Evolutionary conservation across 148 eudicot genomes (phyloP), one percentile per base, ranked within the genome.

Genomic region (Polygonum aviculare): DNA sequence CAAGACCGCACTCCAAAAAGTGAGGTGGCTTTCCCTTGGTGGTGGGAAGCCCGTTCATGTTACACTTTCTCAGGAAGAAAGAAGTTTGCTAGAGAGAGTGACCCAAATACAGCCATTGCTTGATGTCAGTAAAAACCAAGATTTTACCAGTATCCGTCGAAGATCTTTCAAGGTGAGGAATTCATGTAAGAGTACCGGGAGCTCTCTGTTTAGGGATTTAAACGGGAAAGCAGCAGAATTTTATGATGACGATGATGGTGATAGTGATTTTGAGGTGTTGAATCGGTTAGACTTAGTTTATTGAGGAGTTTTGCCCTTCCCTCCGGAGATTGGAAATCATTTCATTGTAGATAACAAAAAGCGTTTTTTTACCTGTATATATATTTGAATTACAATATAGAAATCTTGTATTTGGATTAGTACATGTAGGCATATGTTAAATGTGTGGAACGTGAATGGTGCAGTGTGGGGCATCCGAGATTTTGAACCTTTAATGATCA

Each of bases 41-140:
- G 79, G 77, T 19, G 72, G 48, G 48, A 69, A 80, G 79, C 72
- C 69, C 51, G 36, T 75, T 3, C 50, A 12, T 39, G 83, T 72
- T n/a, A 81, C 81, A 77, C 80, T 92, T 67, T 82, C 97, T 0
- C 44, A 74, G 40, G 98, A 94, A 73, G 98, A 94, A n/a, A 85
- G 80, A 38, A 65, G 81, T 75, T 79, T 94, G 73, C 72, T 94
- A 60, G 90, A 89, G 62, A 77, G 80, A 22, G 92, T 88, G 86
- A 88, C 81, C 75, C 75, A 79, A 83, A 79, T 84, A 77, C 85
- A 76, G 67, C 75, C 80, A 57, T 79, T 69, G 47, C 90, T 86
- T 0, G 88, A 92, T 36, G 83, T 85, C 7, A 92, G 98, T 85
- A 94, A 90, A 86, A 94, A 97, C 74, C 98, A 94, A 80, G 97